Evolutionary conservation across 1,284 basidiomycete species (phyloP), one percentile per base, ranked within the genome.

Genomic region (Schizopora paradoxa): DNA sequence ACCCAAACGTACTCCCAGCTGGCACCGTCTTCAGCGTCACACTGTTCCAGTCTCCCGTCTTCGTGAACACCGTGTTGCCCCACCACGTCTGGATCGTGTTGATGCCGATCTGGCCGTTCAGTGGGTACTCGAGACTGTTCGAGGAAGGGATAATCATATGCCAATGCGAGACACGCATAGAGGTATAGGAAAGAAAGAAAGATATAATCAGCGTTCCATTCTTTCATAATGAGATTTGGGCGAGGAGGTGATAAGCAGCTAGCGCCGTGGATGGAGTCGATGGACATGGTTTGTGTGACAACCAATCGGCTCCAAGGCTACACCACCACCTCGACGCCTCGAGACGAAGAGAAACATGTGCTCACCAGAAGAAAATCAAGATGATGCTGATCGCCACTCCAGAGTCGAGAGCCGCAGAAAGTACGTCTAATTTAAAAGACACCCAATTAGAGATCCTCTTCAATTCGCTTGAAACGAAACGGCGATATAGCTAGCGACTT

Each of bases 351-450:
- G 16, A 14, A 21, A 41, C 14, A n/a, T 33, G 6, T n/a, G 34
- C 19, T 32, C 38, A 39, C 41, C 41, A 48, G 46, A 61, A 61
- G 48, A 60, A 61, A 26, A 61, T 60, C 14, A 61, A 21, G n/a
- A 61, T 52, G 8, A 52, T 49, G 13, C 57, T 51, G 27, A 61
- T 51, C 5, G 60, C 60, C 0, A 61, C 55, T 11, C 60, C 60
- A n/a, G 56, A 55, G 40, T 61, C 59, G 26, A 61, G 48, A 5
- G 56, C 58, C 4, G 60, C 58, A 23, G 59, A 61, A 33, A 61
- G 51, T 41, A 58, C 58, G 50, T 52, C 66, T 52, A 26, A 46
- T 6, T 8, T 8, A 37, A 19, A 22, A 10, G 14, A 21, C 22
- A 22, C 22, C 16, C 4, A 8, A 18, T 6, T 5, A 11, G 10